Evolutionary conservation across 495 filamentous ascomycete genomes (phyloP).

Genomic region (Glarea lozoyensis): DNA sequence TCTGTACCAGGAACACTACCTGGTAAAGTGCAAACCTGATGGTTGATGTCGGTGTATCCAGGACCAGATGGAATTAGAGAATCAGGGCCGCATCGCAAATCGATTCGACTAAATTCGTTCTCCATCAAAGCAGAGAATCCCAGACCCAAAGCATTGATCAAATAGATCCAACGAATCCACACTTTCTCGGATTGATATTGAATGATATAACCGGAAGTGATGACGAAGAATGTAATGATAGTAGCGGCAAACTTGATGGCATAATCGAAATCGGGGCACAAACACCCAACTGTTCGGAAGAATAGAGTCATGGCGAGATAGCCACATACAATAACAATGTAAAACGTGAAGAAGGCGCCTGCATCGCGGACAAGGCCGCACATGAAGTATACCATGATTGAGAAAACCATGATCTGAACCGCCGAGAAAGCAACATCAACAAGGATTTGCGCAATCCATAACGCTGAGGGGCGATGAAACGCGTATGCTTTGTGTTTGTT

Average conservation of each 20-base stretch:
- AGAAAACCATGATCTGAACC: slow-evolving; percentile 61
- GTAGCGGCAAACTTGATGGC: slow-evolving; percentile 73
- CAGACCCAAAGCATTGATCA: slow-evolving; percentile 67
- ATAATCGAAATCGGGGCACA: slow-evolving; percentile 79
- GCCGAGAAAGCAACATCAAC: slow-evolving; percentile 68
- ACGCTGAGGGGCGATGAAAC: slow-evolving; percentile 77
- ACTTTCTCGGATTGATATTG: slow-evolving; percentile 39
- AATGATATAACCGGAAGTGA: slow-evolving; percentile 74
- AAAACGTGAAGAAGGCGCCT: slow-evolving; percentile 73
- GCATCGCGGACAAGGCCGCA: slow-evolving; percentile 53
- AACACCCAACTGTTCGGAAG: slow-evolving; percentile 67
- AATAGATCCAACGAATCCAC: slow-evolving; percentile 58
- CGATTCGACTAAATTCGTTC: slow-evolving; percentile 58
- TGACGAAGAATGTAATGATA: slow-evolving; percentile 68
- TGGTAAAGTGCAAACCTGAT: slow-evolving; percentile 21
- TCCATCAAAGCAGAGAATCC: slow-evolving; percentile 71
- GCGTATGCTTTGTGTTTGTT: slow-evolving; percentile 79
- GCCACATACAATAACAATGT: slow-evolving; percentile 39
- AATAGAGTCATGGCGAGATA: slow-evolving; percentile 75
- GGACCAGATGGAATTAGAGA: slow-evolving; percentile 29
- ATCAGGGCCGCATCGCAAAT: slow-evolving; percentile 12
- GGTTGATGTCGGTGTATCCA: slow-evolving; percentile 25
- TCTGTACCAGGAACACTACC: slow-evolving; percentile 13
- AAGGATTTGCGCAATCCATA: slow-evolving; percentile 66
- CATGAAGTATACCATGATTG: slow-evolving; percentile 76